Base-by-base conservation (phyloP, 257 asterid genomes). In the Gentiana macrophylla region DNA sequence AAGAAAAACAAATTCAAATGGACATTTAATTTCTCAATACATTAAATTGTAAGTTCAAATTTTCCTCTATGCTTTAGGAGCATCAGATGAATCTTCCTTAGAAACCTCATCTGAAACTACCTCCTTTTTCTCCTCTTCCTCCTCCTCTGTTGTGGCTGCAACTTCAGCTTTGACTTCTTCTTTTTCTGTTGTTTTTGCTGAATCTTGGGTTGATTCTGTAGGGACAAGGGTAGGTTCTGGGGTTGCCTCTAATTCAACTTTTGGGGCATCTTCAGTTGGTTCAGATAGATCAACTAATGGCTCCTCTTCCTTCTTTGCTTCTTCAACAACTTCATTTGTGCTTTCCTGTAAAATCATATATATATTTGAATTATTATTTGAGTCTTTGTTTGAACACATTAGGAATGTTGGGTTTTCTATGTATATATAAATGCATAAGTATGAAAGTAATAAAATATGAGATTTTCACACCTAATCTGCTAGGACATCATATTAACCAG, bases 201-300 rank as follows among this genome's bases (percentile, higher is more conserved):
- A 69, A 62, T 70, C 71, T 12, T 67, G 55, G 37, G 55, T 58
- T 43, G 61, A 68, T 53, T 66, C 77, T 5, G 64, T 5, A 37
- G 73, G 12, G 32, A 44, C 73, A 3, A 69, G 53, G 61, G 53
- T 61, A 8, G 52, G 58, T 66, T 70, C 79, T 6, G 32, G 49
- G 32, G 55, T 37, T 49, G 11, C 71, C 50, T 73, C 82, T 64
- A 66, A 24, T 24, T 24, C 78, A 15, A 37, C 51, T 49, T 80
- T 66, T 4, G 83, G 66, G 12, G 76, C 72, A 51, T 73, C 80
- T 2, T 65, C 50, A 54, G 73, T 77, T 55, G 82, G 64, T 53
- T 73, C 80, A 6, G 76, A 45, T 11, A 66, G 61, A 50, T 78
- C 86, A 50, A 73, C 77, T 62, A 63, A 60, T 35, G 73, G 77